Base-by-base conservation (phyloP, 768 basidiomycete species). In the Psilocybe subaeruginosa region DNA sequence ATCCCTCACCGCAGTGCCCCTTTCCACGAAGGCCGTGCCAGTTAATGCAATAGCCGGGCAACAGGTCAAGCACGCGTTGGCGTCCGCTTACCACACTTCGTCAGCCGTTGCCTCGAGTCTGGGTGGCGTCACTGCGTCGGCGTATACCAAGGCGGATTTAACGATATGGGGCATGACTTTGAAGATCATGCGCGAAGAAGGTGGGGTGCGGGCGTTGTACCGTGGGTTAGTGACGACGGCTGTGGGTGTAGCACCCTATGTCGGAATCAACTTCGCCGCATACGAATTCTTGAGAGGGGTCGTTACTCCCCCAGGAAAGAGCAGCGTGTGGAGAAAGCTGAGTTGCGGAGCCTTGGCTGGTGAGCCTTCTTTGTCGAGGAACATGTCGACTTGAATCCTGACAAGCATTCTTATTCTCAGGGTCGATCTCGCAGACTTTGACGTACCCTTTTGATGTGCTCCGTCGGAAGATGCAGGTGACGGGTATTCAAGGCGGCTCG, bases 371-470 rank as follows among this genome's bases (percentile, higher is more conserved):
- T 41, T 31, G 51, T 43, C 37, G 11, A 11, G 8, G 49, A 31
- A 56, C 39, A 49, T 41, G 53, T 23, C 16, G 19, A 43, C 33
- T 14, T 55, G n/a, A 23, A 14, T 33, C 9, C 57, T 6, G 39
- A 27, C n/a, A 35, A 39, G 5, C 41, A 9, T 43, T n/a, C n/a
- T 43, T 0, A 14, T 16, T 33, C 62, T 49, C 75, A 85, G 93
- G 93, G n/a, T 87, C 90, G 27, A 90, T 97, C 65, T 95, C 95
- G 11, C 94, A 98, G 74, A 93, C 95, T 53, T 75, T 98, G 67
- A 98, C 96, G 4, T 98, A 97, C 73, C 97, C 97, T 8, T 93
- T 97, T 69, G 97, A 99, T 72, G 93, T 99, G 4, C 75, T 99
- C 60, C 83, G 97, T 50, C 84, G 97, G 62, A 97, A 98, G 81